Evolutionary conservation across 306 rosid species (phyloP).

Genomic region (Quercus engelmannii): DNA sequence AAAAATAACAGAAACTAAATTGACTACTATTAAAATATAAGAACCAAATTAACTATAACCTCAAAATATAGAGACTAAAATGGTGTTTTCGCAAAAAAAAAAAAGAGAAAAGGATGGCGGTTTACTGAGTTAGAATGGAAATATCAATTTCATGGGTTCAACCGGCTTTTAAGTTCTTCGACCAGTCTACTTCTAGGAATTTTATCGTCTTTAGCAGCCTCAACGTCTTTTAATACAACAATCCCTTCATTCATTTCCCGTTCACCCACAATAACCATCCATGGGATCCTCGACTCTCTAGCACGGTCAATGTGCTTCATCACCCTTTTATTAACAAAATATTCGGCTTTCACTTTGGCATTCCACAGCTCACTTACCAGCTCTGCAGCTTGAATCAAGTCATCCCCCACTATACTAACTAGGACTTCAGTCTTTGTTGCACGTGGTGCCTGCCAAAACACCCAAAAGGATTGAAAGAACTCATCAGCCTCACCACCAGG

Average conservation of each 20-base stretch:
- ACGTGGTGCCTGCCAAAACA: slow-evolving; percentile 50
- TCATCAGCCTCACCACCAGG: not conserved
- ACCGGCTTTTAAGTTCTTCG: slow-evolving; percentile 54
- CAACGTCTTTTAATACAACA: slow-evolving; percentile 55
- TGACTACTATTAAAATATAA: too few relatives aligned
- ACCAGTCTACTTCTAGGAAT: slow-evolving; percentile 49
- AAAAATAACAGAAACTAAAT: too few relatives aligned
- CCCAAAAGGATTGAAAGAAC: not conserved
- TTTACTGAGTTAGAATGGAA: too few relatives aligned
- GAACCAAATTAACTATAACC: rapidly evolving
- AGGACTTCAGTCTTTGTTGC: slow-evolving; percentile 82
- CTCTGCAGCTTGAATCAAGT: slow-evolving; percentile 60
- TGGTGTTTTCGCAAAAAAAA: too few relatives aligned
- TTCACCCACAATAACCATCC: slow-evolving; percentile 79
- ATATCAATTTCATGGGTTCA: slow-evolving; percentile 21
- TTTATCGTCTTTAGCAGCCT: slow-evolving; percentile 31
- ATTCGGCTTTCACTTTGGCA: slow-evolving; percentile 58
- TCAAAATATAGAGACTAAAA: rapidly evolving
- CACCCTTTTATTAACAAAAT: slow-evolving; percentile 53
- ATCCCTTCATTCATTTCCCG: slow-evolving; percentile 61
- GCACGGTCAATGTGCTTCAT: slow-evolving; percentile 74
- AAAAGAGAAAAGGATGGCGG: rapidly evolving
- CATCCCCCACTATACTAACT: slow-evolving; percentile 76
- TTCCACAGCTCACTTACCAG: slow-evolving; percentile 76
- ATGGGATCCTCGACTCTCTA: slow-evolving; percentile 72